These are phyloP conservation scores for Bolboschoenoplectus hybrid DNA, from an alignment of 202 grass and related monocot genomes.

Conservation along the genomic window DNA sequence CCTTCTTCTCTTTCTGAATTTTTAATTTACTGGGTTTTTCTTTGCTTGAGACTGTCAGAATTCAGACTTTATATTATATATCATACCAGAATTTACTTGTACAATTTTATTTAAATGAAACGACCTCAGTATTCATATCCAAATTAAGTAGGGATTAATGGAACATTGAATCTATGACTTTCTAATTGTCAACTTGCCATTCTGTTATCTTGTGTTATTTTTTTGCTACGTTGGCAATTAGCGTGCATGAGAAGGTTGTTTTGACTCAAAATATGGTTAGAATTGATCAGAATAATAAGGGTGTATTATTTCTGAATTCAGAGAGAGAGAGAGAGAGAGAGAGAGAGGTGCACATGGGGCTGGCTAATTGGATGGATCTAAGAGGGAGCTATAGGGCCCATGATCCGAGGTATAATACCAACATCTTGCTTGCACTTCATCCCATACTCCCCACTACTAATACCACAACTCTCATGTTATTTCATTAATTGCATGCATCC, in stretches of 20 bases:
- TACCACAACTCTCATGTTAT: conserved; percentile 13
- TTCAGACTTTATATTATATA: not conserved
- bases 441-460: not conserved
- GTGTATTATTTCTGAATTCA: conserved; percentile 10
- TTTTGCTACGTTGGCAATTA: not conserved
- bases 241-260: conserved; percentile 9
- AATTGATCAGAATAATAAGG: not conserved
- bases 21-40: not conserved
- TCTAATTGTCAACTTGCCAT: not conserved
- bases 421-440: conserved; percentile 42
- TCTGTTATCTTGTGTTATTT: not conserved
- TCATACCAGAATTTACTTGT: not conserved
- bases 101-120: not conserved
- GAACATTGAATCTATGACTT: not conserved
- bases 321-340: not conserved
- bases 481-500: conserved; percentile 40
- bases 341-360: conserved; percentile 21
- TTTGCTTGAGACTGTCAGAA: not conserved
- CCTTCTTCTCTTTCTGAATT: too few species aligned
- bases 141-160: not conserved
- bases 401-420: conserved; percentile 43
- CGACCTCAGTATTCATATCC: not conserved
- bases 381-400: not conserved
- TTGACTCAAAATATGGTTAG: conserved; percentile 28
- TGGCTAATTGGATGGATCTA: conserved; percentile 23